Evolutionary conservation across 2,329 filamentous ascomycete species (phyloP), one percentile per base, ranked within the genome.

Genomic region (Xylaria sp.): DNA sequence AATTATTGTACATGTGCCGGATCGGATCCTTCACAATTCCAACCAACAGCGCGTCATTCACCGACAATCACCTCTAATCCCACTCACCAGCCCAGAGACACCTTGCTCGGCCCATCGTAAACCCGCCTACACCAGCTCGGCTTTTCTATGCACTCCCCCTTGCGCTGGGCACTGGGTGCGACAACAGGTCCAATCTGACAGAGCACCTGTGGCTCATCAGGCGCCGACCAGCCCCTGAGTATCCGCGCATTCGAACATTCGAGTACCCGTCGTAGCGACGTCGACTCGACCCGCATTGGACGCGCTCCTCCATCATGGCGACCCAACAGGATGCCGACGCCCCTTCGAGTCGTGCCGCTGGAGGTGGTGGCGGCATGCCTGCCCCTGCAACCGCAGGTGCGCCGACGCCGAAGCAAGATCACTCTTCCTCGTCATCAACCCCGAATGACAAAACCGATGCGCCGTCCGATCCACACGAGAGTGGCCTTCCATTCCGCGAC

Each of bases 401-500:
- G 23, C 68, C 69, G 19, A 61, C 69, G 14, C 72, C 72, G 35
- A 74, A 72, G 60, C 68, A 69, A 38, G 73, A 73, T 35, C 68
- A 69, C 56, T 73, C 73, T 15, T 71, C 73, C 23, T 73, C 66
- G 28, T 57, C 73, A 23, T 57, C 73, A n/a, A 72, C 72, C 1
- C 74, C 74, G 12, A 72, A 63, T 65, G 72, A 70, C 68, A 76
- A 61, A 45, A 60, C 68, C 67, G 67, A 75, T 69, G 68, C 73
- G 75, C 69, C 72, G 66, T 57, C 69, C 9, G 69, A 75, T 35
- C 64, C 75, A 42, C 76, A 72, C 54, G 53, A 71, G 15, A 66
- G 61, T 46, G 63, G 69, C 57, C 69, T 68, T 28, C 67, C 69
- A 8, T 76, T 82, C 21, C 84, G 85, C 71, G 84, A 85, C 71